A percentile compares a stretch with the other conserved stretches of the same genome.
These are phyloP conservation scores for Pascua sp. DNA, from an alignment of 1,284 basidiomycete species.

Conservation along the genomic window DNA sequence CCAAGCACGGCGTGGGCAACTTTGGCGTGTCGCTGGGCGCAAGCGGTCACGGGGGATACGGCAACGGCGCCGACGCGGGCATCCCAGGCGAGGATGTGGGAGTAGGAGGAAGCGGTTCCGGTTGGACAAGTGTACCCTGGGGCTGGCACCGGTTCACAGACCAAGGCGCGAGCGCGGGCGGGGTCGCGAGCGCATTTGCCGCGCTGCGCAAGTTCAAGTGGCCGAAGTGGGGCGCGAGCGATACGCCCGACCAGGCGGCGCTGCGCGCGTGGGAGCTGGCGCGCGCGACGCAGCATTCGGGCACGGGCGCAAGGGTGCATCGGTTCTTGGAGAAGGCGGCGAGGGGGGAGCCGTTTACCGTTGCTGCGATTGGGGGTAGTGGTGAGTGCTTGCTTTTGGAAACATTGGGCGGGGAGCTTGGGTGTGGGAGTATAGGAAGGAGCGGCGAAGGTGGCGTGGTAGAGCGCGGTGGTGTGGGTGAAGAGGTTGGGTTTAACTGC, in stretches of 20 bases:
- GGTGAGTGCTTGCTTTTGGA: conserved; percentile 33
- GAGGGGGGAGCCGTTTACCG: conserved; percentile 36
- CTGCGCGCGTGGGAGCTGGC: conserved; percentile 34
- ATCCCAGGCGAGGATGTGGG: not conserved
- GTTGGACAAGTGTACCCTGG: too few species aligned
- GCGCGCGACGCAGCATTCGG: conserved; percentile 36
- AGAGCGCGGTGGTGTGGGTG: too few species aligned
- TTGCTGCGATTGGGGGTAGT: conserved; percentile 45
- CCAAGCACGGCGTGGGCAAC: too few species aligned
- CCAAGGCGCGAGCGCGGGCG: too few species aligned
- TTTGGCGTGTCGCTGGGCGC: too few species aligned
- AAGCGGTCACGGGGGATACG: too few species aligned
- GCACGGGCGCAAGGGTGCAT: conserved; percentile 30
- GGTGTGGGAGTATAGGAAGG: too few species aligned
- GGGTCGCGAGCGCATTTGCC: too few species aligned
- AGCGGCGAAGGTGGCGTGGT: too few species aligned
- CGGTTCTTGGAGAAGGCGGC: conserved; percentile 37
- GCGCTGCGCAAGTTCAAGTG: not conserved
- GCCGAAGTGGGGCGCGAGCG: conserved; percentile 7
- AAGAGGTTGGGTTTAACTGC: too few species aligned
- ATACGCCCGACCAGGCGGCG: conserved; percentile 12
- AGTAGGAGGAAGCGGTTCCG: too few species aligned
- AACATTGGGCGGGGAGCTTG: not conserved
- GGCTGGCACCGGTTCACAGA: too few species aligned
- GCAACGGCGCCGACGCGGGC: not conserved